Evolutionary conservation across 257 asterid genomes (phyloP), one percentile per base, ranked within the genome.

Genomic region (Hygrophila difformis): DNA sequence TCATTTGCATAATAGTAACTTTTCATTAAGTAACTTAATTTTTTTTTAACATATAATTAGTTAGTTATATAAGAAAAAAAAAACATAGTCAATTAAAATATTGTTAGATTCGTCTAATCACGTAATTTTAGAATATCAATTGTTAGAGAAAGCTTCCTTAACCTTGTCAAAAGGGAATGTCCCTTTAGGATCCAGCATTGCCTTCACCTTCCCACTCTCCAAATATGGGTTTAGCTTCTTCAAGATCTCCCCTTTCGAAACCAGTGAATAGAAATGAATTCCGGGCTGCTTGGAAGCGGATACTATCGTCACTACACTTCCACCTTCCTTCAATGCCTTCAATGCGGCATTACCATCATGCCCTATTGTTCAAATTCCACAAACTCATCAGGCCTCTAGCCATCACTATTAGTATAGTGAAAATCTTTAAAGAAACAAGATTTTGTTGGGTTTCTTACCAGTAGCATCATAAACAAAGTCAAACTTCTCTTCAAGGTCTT

Each of bases 391-490:
- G 3, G 29, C n/a, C 29, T 24, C 29, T 6, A n/a, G 18, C 8
- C n/a, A n/a, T n/a, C n/a, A n/a, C n/a, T n/a, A n/a, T n/a, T n/a
- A n/a, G n/a, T n/a, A n/a, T n/a, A n/a, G n/a, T n/a, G n/a, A n/a
- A n/a, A n/a, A n/a, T n/a, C n/a, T n/a, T n/a, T 39, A 12, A 39
- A 39, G 18, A 1, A 6, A 6, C 6, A 39, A 14, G 3, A 3
- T 35, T 15, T 8, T 22, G 42, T 13, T n/a, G 8, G 14, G 45
- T 21, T 13, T 39, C 87, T 55, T 70, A 87, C 97, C 95, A 45
- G 81, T 88, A 34, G 97, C 46, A 47, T 86, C 94, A 44, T 67
- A 87, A 49, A 87, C 88, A 6, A 78, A 70, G 49, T 87, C 93
- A 5, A 51, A 87, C 65, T 72, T 87, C 61, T 83, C 92, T 2